Conservation (phyloP, 371 early-diverging fungal species). For the Mucor piriformis region DNA sequence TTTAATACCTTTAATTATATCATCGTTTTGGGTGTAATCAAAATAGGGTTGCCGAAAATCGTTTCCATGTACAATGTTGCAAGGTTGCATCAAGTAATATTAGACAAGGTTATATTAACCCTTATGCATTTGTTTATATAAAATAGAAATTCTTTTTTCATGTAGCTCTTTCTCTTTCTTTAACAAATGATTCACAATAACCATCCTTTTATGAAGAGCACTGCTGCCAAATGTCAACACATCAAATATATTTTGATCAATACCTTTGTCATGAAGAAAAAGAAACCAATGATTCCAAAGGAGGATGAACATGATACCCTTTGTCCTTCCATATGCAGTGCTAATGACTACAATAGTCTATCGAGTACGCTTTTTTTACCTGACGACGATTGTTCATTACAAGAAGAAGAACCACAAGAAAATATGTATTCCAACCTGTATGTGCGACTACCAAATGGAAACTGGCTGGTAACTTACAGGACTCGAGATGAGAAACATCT, state of each 20-base stretch:
- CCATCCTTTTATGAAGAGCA: too few species aligned
- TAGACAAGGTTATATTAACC: too few species aligned
- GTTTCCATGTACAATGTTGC: not conserved
- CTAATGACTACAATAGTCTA: not conserved
- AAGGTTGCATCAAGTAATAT: constrained; percentile 1
- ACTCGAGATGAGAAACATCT: not conserved
- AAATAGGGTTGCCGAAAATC: not conserved
- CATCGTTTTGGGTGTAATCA: too few species aligned
- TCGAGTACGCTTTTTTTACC: not conserved
- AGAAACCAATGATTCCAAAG: not conserved
- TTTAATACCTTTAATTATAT: too few species aligned
- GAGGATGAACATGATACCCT: not conserved
- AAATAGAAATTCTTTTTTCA: too few species aligned
- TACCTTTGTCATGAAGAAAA: not conserved
- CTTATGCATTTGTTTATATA: too few species aligned
- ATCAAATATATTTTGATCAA: not conserved
- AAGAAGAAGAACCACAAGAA: not conserved
- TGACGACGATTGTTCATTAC: not conserved
- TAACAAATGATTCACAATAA: not conserved
- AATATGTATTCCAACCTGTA: constrained; percentile 2
- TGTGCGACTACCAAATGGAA: not conserved
- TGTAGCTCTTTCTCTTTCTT: not conserved
- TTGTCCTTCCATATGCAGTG: constrained; percentile 1
- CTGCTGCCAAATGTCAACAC: not conserved
- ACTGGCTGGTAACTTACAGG: constrained; percentile 3